phyloP scores from a whole-genome alignment of 257 asterid genomes.

The Jaltomata sinuosa region DNA sequence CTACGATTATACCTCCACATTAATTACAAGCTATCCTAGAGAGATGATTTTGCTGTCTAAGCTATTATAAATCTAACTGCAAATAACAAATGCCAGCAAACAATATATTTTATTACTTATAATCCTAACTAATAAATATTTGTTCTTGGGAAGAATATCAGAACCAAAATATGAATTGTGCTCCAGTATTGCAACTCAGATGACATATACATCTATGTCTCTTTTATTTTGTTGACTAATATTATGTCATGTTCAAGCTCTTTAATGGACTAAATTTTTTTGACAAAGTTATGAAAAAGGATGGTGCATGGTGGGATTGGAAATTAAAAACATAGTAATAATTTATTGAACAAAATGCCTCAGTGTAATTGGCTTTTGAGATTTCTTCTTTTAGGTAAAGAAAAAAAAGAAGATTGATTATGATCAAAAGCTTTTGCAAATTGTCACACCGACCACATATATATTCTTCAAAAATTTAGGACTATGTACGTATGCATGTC shows the following conservation, averaged over 20 bases:
- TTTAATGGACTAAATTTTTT: neutral
- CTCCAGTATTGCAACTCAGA: neutral
- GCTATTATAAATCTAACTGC: too few species aligned
- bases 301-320: neutral
- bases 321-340: neutral
- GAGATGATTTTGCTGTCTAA: too few species aligned
- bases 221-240: neutral
- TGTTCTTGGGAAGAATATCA: neutral
- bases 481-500: too few species aligned
- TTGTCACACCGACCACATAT: constrained; percentile 1
- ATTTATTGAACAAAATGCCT: neutral
- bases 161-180: neutral
- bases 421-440: neutral
- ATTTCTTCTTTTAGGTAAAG: neutral
- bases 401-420: neutral
- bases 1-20: too few species aligned
- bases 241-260: neutral
- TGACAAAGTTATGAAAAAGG: neutral
- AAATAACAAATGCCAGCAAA: too few species aligned
- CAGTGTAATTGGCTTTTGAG: neutral
- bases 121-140: neutral
- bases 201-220: neutral
- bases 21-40: too few species aligned
- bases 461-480: constrained; percentile 1
- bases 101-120: too few species aligned